Evolutionary conservation across 495 filamentous ascomycete genomes (phyloP).

Genomic region (Tirmania nivea): DNA sequence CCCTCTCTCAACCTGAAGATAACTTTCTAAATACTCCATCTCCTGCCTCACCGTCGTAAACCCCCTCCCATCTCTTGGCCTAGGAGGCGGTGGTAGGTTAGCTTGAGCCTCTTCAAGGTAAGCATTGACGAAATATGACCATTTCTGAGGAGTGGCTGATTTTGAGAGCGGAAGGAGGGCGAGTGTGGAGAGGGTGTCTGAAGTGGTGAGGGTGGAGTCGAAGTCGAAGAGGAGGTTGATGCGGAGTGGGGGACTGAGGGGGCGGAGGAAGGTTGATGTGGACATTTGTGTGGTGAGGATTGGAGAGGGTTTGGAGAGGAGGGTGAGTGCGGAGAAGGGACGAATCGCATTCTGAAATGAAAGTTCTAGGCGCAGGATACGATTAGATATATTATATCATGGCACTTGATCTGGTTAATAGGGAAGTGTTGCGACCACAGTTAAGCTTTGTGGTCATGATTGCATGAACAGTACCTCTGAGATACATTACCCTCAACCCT

Average conservation of each 20-base stretch:
- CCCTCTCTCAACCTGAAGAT: conserved; percentile 31
- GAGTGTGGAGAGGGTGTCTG: conserved; percentile 42
- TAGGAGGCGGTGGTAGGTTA: conserved; percentile 55
- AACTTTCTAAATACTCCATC: conserved; percentile 33
- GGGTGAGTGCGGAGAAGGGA: background rate
- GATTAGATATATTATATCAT: background rate
- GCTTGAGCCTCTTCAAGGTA: conserved; percentile 37
- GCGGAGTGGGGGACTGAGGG: background rate
- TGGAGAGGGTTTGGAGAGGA: background rate
- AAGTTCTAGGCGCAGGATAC: too few species aligned
- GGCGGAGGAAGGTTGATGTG: background rate
- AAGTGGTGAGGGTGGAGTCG: conserved; percentile 59
- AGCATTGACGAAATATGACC: conserved; percentile 69
- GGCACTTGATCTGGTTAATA: background rate
- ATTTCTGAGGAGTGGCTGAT: conserved; percentile 46
- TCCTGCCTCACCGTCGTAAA: conserved; percentile 49
- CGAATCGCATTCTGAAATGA: background rate
- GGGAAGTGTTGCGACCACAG: background rate
- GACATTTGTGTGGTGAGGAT: background rate
- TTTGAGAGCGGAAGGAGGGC: conserved; percentile 38
- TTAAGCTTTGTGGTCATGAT: background rate
- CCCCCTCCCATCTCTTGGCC: conserved; percentile 53
- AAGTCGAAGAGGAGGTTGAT: conserved; percentile 19
- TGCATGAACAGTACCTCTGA: too few species aligned
- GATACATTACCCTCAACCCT: background rate